These are phyloP conservation scores for Cladosporium sp. DNA, from an alignment of 2,329 filamentous ascomycete genomes.

Conservation along the genomic window DNA sequence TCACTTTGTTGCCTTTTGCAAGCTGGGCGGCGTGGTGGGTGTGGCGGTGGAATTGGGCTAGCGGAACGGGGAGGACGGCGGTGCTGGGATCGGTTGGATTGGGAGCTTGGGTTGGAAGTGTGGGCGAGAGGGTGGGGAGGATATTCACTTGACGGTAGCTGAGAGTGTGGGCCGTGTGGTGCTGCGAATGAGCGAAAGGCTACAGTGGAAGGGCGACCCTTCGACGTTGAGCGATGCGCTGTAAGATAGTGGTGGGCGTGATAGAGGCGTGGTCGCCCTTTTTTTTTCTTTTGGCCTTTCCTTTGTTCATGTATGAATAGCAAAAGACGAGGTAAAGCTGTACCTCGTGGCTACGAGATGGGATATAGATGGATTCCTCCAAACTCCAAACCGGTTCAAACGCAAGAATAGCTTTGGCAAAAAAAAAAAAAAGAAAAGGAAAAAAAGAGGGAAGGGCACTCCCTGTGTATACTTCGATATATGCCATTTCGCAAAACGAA, in stretches of 20 bases:
- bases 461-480: neutral
- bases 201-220: no score
- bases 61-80: neutral
- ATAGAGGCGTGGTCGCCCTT: no score
- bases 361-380: no score
- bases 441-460: neutral
- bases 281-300: no score
- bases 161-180: neutral
- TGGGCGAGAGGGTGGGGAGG: slow-evolving; percentile 18
- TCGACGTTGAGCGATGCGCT: no score
- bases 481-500: neutral
- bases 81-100: slow-evolving; percentile 11
- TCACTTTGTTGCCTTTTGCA: slow-evolving; percentile 31
- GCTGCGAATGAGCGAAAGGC: no score
- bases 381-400: no score
- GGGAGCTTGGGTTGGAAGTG: neutral
- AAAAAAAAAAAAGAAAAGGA: neutral
- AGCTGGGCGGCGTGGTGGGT: slow-evolving; percentile 25
- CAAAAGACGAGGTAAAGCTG: no score
- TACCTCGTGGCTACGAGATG: no score
- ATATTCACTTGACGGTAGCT: slow-evolving; percentile 22
- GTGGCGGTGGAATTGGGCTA: slow-evolving; percentile 23
- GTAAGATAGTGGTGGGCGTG: no score
- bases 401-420: neutral
- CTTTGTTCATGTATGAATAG: no score